Base-by-base conservation (phyloP, 2,329 filamentous ascomycete genomes). In the Penicillium sp. region DNA sequence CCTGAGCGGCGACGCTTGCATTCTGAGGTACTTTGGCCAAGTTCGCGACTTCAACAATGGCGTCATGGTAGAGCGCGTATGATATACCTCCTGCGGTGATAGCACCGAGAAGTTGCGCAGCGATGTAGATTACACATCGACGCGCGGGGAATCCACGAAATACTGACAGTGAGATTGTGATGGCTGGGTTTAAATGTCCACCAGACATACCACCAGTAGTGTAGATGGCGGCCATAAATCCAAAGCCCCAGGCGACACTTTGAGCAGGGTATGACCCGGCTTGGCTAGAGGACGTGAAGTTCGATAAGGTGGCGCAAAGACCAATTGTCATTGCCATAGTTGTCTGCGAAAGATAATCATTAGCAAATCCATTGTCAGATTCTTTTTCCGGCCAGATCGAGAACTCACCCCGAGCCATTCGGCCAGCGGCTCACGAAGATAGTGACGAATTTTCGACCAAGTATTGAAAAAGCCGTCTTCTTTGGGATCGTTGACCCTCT, bases 161-260 rank as follows among this genome's bases (percentile, higher is more conserved):
- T 3, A 65, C 51, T 13, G 57, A 59, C 3, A 69, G 53, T 1
- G 60, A 40, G 17, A 75, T 63, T 0, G 72, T 72, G 6, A 77
- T 65, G 0, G 68, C 71, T 0, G 75, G 75, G 43, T 75, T 77
- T n/a, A 77, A 62, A 47, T 77, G 74, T 0, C 69, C 72, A 49
- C 75, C 74, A 4, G 70, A 74, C 4, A 75, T 66, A 15, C 74
- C 74, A 56, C 72, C 74, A 2, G 69, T 66, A 3, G 72, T 49
- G 44, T 74, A 75, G 50, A 75, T 72, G 5, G 66, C 74, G 0
- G 75, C 51, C 61, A 65, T 66, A 45, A 65, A 60, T 4, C 52
- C 59, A 17, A 67, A 58, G 1, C 61, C 64, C 63, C 64, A 67
- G 9, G 58, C 55, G 2, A 53, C 46, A 35, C 55, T 56, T 12